Evolutionary conservation across 441 rosid genomes (phyloP).

Genomic region (Populus hybrid): DNA sequence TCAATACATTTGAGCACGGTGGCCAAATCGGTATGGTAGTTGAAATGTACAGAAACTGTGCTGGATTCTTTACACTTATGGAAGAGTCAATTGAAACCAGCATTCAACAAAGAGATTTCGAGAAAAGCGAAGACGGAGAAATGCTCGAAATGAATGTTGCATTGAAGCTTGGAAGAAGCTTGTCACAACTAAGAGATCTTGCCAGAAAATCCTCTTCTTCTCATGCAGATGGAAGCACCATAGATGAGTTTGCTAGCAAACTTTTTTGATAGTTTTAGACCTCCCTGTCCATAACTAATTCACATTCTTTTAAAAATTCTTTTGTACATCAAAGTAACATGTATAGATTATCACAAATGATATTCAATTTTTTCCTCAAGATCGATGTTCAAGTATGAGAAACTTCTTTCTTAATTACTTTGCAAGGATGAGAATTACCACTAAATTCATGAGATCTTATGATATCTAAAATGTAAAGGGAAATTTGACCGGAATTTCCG

Average conservation of each 20-base stretch:
- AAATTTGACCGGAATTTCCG: too few species aligned
- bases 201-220: constrained; percentile 34
- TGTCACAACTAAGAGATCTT: constrained; percentile 54
- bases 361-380: neutral
- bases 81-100: constrained; percentile 51
- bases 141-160: constrained; percentile 59
- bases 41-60: constrained; percentile 74
- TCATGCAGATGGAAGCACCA: constrained; percentile 17
- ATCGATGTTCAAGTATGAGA: neutral
- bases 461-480: too few species aligned
- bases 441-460: too few species aligned
- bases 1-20: constrained; percentile 65
- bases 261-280: constrained; percentile 35
- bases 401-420: too few species aligned
- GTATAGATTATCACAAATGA: neutral
- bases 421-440: too few species aligned
- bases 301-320: constrained; percentile 17
- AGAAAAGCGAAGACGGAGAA: constrained; percentile 42
- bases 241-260: constrained; percentile 71
- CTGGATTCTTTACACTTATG: constrained; percentile 50
- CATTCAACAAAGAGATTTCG: constrained; percentile 25
- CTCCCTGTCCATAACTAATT: neutral
- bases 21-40: constrained; percentile 78
- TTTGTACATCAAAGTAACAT: neutral
- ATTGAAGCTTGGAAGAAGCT: constrained; percentile 67